Evolutionary conservation across 805 yeast genomes (phyloP).

Genomic region (Candida xiaguanensis): DNA sequence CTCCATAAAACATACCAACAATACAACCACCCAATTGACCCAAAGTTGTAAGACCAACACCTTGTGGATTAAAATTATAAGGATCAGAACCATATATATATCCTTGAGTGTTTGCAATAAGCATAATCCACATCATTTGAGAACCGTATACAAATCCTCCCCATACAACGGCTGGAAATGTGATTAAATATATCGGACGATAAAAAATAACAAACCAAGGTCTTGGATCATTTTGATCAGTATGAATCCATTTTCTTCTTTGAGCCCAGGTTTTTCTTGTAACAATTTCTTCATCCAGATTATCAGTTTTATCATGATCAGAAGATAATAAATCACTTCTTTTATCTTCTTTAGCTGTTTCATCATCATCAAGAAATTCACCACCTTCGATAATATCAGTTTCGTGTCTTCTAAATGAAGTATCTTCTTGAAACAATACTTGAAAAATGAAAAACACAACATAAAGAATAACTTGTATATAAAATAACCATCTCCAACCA

Average conservation of each 20-base stretch:
- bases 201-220: slow-evolving; percentile 34
- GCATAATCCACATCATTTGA: slow-evolving; percentile 48
- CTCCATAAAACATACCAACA: slow-evolving; percentile 46
- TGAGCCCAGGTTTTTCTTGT: slow-evolving; percentile 32
- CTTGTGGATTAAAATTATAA: slow-evolving; percentile 34
- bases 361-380: neutral
- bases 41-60: slow-evolving; percentile 44
- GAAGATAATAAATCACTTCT: neutral
- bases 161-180: slow-evolving; percentile 45
- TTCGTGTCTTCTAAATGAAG: slow-evolving; percentile 33
- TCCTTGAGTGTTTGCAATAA: slow-evolving; percentile 42
- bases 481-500: slow-evolving; percentile 43
- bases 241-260: slow-evolving; percentile 32
- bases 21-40: slow-evolving; percentile 40
- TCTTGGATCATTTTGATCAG: slow-evolving; percentile 37
- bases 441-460: slow-evolving; percentile 29
- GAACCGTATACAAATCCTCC: slow-evolving; percentile 46
- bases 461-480: slow-evolving; percentile 26
- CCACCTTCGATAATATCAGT: slow-evolving; percentile 6
- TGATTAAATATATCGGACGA: slow-evolving; percentile 33
- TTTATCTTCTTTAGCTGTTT: neutral
- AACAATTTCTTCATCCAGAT: slow-evolving; percentile 1
- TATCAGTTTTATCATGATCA: slow-evolving; percentile 42
- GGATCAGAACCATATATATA: slow-evolving; percentile 33
- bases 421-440: slow-evolving; percentile 41